phyloP scores from a whole-genome alignment of 2,329 filamentous ascomycete genomes.

The Diaporthe nobilis region DNA sequence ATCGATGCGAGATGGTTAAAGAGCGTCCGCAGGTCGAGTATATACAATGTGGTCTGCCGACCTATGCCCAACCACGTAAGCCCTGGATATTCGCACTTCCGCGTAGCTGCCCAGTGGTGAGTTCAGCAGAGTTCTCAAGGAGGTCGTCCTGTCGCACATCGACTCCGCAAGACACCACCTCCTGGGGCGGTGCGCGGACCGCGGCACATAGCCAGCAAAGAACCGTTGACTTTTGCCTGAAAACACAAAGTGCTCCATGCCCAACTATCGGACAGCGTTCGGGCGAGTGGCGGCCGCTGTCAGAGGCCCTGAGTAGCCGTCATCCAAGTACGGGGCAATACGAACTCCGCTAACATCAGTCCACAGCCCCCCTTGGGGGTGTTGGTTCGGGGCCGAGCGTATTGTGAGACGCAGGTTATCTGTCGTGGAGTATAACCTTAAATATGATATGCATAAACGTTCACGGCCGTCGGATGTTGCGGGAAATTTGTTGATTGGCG shows the following conservation, averaged over 20 bases:
- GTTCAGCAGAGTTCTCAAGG: conserved; percentile 21
- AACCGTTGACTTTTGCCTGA: conserved; percentile 23
- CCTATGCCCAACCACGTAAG: background rate
- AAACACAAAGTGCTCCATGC: conserved; percentile 26
- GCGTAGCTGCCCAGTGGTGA: background rate
- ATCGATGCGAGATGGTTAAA: background rate
- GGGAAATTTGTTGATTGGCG: background rate
- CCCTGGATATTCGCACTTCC: background rate
- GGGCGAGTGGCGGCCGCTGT: conserved; percentile 9
- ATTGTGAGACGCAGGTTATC: conserved; percentile 20
- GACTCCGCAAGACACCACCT: background rate
- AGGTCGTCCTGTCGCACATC: conserved; percentile 16
- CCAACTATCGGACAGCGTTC: conserved; percentile 14
- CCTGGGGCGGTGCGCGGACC: background rate
- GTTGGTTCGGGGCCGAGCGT: conserved; percentile 26
- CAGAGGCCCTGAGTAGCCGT: conserved; percentile 13
- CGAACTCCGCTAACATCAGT: background rate
- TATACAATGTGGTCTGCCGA: background rate
- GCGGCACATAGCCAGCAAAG: background rate
- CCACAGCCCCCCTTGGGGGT: background rate
- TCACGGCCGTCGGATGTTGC: background rate
- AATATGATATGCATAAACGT: conserved; percentile 6
- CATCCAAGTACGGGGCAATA: background rate
- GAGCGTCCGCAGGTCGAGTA: background rate
- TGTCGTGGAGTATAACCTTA: conserved; percentile 26